Evolutionary conservation across 176 grass and related monocot genomes (phyloP), one percentile per base, ranked within the genome.

Genomic region (Lolium multiflorum): DNA sequence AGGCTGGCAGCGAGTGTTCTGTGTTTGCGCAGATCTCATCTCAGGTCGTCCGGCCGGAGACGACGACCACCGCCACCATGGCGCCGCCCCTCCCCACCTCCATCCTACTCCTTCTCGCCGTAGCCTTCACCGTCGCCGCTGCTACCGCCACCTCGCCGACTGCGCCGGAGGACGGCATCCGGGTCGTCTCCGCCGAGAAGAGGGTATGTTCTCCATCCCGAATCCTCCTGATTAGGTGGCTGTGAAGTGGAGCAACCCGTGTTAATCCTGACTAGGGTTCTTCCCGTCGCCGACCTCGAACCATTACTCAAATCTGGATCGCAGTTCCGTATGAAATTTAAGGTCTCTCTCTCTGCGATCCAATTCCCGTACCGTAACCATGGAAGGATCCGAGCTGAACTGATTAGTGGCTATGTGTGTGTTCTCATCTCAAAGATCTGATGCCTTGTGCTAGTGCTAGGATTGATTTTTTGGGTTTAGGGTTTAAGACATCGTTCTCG

Each of bases 121-220:
- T 11, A 4, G 4, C 20, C 21, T 57, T 37, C 5, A 11, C 18
- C 78, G 8, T 11, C 17, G 18, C 54, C 20, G 84, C 71, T 9
- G 55, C 85, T 11, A 11, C 41, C 25, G 41, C 67, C 4, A 58
- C 81, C 26, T 49, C 61, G 57, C 38, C 75, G 7, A 48, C 11
- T 8, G 81, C 59, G 49, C 67, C 11, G 38, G 89, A 61, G 50
- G 81, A 84, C 37, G 56, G 89, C 81, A 81, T 91, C 89, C 89
- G 85, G 85, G 59, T 91, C 75, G 48, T 91, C 49, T 87, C 85
- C 35, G 85, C 89, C 50, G 89, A 91, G 85, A 91, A 76, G 80
- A 87, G 81, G 68, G 89, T 91, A 86, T 17, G 48, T 18, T 35
- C n/a, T 66, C 80, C 48, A 17, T 12, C 21, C 6, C 50, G 46